A percentile compares a stretch with the other conserved stretches of the same genome.
Evolutionary conservation across 2,329 filamentous ascomycete genomes (phyloP).

Genomic region (Penicillium rolfsii): DNA sequence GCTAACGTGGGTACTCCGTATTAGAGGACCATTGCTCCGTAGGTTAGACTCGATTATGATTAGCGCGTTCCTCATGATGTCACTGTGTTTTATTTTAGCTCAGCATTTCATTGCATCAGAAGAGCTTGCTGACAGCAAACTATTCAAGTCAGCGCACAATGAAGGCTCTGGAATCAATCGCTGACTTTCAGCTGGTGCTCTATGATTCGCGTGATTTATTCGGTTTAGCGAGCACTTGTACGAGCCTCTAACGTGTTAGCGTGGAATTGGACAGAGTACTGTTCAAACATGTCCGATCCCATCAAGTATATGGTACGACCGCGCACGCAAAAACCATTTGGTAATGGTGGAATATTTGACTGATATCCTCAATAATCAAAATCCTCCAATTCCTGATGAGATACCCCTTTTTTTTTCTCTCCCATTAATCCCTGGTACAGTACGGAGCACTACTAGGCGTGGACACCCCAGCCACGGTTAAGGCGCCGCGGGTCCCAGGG

Average conservation of each 20-base stretch:
- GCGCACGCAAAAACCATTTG: not conserved
- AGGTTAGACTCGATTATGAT: not conserved
- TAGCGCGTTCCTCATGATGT: not conserved
- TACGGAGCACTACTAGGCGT: not conserved
- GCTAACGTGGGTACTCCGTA: no score
- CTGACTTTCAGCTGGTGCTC: no score
- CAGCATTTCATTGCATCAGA: not conserved
- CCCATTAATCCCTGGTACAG: not conserved
- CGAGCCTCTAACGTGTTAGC: not conserved
- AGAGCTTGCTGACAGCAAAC: no score
- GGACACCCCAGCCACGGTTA: slow-evolving; percentile 14
- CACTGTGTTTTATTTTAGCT: not conserved
- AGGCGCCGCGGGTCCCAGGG: slow-evolving; percentile 7
- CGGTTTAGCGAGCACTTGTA: not conserved
- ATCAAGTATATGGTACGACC: not conserved
- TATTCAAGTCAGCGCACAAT: no score
- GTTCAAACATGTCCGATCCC: not conserved
- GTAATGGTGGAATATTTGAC: not conserved
- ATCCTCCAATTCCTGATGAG: not conserved
- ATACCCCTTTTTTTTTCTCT: not conserved
- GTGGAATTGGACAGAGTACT: not conserved
- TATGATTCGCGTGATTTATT: no score
- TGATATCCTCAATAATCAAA: not conserved
- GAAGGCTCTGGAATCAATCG: no score
- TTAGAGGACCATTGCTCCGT: no score